Percentiles rank a stretch among this genome's conserved stretches.
Evolutionary conservation across 805 yeast species (phyloP).

Genomic region (Pichia ethanolica): DNA sequence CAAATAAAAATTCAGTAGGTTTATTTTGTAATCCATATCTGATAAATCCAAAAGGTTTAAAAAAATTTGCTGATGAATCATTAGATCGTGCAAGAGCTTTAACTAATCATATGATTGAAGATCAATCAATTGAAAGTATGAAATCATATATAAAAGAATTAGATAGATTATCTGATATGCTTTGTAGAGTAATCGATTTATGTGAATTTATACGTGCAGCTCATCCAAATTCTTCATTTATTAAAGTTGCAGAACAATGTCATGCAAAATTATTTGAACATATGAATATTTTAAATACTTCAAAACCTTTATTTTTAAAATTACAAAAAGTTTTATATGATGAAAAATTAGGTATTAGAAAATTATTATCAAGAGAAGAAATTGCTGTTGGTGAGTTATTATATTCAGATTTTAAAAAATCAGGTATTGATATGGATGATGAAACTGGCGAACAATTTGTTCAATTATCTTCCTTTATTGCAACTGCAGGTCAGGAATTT

Average conservation of each 20-base stretch:
- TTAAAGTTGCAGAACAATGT: slow-evolving; percentile 75
- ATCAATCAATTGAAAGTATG: slow-evolving; percentile 37
- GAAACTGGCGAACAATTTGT: slow-evolving; percentile 64
- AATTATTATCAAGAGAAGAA: slow-evolving; percentile 61
- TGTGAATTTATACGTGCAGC: slow-evolving; percentile 87
- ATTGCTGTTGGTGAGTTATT: slow-evolving; percentile 73
- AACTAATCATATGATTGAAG: slow-evolving; percentile 47
- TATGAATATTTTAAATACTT: slow-evolving; percentile 88
- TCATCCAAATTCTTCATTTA: slow-evolving; percentile 69
- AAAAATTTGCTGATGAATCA: slow-evolving; percentile 58
- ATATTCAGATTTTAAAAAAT: slow-evolving; percentile 77
- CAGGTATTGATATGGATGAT: slow-evolving; percentile 77
- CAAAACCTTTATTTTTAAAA: slow-evolving; percentile 57
- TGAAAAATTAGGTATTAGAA: slow-evolving; percentile 22
- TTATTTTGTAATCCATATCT: slow-evolving; percentile 69
- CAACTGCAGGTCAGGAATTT: slow-evolving; percentile 75
- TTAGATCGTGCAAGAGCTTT: slow-evolving; percentile 57
- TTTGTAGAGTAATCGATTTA: slow-evolving; percentile 89
- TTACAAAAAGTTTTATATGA: slow-evolving; percentile 48
- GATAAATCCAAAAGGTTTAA: slow-evolving; percentile 61
- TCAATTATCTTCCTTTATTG: slow-evolving; percentile 69
- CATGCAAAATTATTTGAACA: slow-evolving; percentile 87
- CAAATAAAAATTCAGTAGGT: slow-evolving; percentile 32
- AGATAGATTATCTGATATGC: slow-evolving; percentile 78
- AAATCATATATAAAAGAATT: slow-evolving; percentile 51